Base-by-base conservation (phyloP, 2,329 filamentous ascomycete species). In the Calonectria pseudoturangicola region DNA sequence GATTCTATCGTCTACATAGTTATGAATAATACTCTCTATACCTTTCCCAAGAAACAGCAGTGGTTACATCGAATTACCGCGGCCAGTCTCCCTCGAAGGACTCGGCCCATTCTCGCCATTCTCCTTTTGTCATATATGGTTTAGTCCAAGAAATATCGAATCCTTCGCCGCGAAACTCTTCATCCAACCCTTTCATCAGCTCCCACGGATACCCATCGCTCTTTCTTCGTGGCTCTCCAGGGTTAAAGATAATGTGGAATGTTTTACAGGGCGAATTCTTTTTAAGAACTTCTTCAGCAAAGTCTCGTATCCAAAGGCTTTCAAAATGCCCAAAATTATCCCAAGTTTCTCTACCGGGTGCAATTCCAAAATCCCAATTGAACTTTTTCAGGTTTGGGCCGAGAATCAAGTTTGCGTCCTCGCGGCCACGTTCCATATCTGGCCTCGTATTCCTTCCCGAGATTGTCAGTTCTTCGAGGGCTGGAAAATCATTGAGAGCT, bases 21-120 rank as follows among this genome's bases (percentile, higher is more conserved):
- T 36, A 3, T 36, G 33, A 9, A 36, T 13, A 36, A 36, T 36
- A 36, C 33, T 13, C 7, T 36, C 6, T 13, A 9, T 36, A 13
- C 5, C 33, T 36, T 36, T 36, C 10, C 12, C 33, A 36, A 36
- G 10, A 36, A 3, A 3, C 33, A 36, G 33, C 33, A 36, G 9
- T 5, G 9, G 5, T 5, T 33, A 9, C 5, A 33, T 33, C 1
- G 5, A 33, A 13, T 36, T 36, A 36, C 33, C 33, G 33, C 8
- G 27, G 50, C 50, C 50, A 54, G 39, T 60, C 54, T 41, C 54
- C 54, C 25, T 60, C 54, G 36, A 60, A 60, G 18, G 54, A 60
- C 15, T 60, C 54, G 12, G 54, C 54, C 54, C 54, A 60, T 41
- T 60, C 54, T 7, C 54, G 12, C 54, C 54, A 60, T 27, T 60